Base-by-base conservation (phyloP, 2,329 filamentous ascomycete species). In the Coniochaeta sp. region DNA sequence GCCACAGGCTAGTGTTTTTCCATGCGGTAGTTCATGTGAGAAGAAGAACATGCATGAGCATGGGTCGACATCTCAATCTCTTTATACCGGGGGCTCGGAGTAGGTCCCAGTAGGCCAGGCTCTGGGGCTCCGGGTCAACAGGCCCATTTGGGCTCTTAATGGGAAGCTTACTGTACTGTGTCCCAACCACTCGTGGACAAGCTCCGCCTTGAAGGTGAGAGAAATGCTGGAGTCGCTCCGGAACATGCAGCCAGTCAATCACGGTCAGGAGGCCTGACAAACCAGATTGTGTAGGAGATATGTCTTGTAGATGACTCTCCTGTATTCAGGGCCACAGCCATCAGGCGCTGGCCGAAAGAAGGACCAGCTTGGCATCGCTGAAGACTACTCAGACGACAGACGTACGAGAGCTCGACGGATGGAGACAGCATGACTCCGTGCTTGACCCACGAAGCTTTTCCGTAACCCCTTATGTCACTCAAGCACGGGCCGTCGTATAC, bases 11-110 rank as follows among this genome's bases (percentile, higher is more conserved):
- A 3, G 54, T 2, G 30, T 22, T 22, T 57, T 17, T 47, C 16
- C 55, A 44, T 17, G 38, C 36, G 19, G 22, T 57, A 30, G 26
- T 44, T 57, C 55, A 57, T 57, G 55, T 57, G 55, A 57, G 55
- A 30, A 44, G 12, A 19, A 57, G 16, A 24, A 19, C 55, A 57
- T 57, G 55, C 55, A 32, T 30, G 36, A 30, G 54, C 10, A 52
- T 52, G 47, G 22, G 22, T 28, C 47, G n/a, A 52, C 16, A 30
- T 8, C 22, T 52, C 42, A 47, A 47, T 8, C 22, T 26, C 8
- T 14, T n/a, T 30, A 30, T n/a, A 14, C n/a, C 3, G 47, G 22
- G 30, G 16, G 16, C 47, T 52, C 47, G 26, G 26, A 17, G 47
- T 52, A 8, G 26, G 24, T 3, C 47, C n/a, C 22, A n/a, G 24